A percentile compares a stretch with the other conserved stretches of the same genome.
Evolutionary conservation across 2,329 filamentous ascomycete genomes (phyloP).

Genomic region (Ophiostoma sp.): DNA sequence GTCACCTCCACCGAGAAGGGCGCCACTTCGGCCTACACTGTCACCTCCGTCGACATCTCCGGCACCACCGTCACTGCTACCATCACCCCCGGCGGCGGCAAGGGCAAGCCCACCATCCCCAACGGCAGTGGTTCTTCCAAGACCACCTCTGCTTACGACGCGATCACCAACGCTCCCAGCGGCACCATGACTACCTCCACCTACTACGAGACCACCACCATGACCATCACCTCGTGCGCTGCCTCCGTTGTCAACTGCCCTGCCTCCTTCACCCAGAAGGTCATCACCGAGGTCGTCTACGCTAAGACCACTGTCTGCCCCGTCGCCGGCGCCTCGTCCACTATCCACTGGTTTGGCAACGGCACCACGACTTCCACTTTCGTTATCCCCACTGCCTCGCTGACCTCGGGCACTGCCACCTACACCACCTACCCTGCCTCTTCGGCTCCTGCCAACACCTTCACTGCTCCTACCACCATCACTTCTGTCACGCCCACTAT

Average conservation of each 20-base stretch:
- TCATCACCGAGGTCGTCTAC: constrained; percentile 30
- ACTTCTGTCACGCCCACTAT: constrained; percentile 25
- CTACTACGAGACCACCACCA: constrained; percentile 28
- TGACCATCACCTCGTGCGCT: constrained; percentile 33
- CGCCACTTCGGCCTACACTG: background rate
- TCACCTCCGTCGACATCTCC: background rate
- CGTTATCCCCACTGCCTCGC: constrained; percentile 21
- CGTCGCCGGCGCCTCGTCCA: constrained; percentile 21
- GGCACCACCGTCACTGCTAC: background rate
- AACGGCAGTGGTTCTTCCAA: background rate
- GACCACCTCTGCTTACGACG: background rate
- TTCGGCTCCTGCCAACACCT: constrained; percentile 27
- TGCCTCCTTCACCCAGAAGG: constrained; percentile 32
- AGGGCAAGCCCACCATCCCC: constrained; percentile 2
- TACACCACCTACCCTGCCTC: constrained; percentile 28
- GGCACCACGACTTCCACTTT: constrained; percentile 11
- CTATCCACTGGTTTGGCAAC: constrained; percentile 19
- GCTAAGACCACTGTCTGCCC: constrained; percentile 32
- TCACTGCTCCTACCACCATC: constrained; percentile 27
- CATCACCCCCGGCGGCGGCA: constrained; percentile 5
- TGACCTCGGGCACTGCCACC: constrained; percentile 27
- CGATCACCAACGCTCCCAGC: constrained; percentile 14
- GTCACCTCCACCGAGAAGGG: background rate
- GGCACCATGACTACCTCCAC: constrained; percentile 29
- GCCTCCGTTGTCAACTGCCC: constrained; percentile 33